Conservation (phyloP, 192 early-diverging fungal genomes). For the Entophlyctis luteolus region DNA sequence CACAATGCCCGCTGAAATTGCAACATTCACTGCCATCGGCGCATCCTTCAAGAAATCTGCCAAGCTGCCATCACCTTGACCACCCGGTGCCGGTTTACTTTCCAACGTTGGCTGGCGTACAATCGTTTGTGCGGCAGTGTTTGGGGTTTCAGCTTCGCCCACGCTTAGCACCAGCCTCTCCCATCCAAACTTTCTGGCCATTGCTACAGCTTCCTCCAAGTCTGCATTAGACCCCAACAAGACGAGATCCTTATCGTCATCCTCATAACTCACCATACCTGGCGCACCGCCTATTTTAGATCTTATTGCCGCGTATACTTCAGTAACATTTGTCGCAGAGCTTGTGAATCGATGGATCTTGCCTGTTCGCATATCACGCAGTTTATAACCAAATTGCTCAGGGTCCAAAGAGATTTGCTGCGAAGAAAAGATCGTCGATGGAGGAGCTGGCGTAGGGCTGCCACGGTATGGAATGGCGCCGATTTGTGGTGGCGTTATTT, state of each 20-base stretch:
- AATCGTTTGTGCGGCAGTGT: neutral
- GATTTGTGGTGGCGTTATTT: too few species aligned
- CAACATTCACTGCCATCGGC: conserved; percentile 52
- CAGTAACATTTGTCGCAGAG: conserved; percentile 16
- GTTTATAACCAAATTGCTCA: conserved; percentile 33
- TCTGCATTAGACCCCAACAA: conserved; percentile 73
- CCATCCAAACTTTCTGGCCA: conserved; percentile 74
- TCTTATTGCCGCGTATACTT: neutral
- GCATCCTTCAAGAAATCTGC: conserved; percentile 44
- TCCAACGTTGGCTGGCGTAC: neutral
- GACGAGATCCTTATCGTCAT: conserved; percentile 89
- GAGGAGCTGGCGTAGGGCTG: neutral
- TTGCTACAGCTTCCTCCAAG: conserved; percentile 75
- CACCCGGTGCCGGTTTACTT: neutral
- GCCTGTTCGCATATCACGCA: conserved; percentile 24
- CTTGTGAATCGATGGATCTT: conserved; percentile 40
- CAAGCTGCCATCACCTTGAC: neutral
- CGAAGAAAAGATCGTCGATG: conserved; percentile 4
- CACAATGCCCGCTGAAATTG: conserved; percentile 46
- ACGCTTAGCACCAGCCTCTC: conserved; percentile 69
- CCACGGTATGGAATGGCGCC: neutral
- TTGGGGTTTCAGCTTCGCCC: neutral
- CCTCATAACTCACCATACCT: conserved; percentile 57
- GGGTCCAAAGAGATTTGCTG: neutral
- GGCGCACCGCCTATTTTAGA: conserved; percentile 6